Conservation (phyloP, 768 basidiomycete species). For the Boletus edulis region DNA sequence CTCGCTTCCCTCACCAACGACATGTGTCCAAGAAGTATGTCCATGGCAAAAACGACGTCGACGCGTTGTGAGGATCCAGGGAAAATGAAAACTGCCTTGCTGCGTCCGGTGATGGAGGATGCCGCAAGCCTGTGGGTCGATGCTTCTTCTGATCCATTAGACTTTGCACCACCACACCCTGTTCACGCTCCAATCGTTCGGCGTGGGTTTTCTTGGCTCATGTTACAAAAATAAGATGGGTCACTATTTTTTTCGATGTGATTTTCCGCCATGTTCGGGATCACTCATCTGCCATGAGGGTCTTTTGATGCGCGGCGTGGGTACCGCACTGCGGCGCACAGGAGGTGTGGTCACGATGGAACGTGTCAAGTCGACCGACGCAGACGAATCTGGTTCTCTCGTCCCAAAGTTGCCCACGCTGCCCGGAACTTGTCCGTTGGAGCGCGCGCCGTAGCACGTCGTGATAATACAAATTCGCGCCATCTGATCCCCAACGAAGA, state of each 20-base stretch:
- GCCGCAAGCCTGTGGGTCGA: neutral
- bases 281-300: neutral
- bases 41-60: neutral
- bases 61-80: neutral
- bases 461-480: conserved; percentile 4
- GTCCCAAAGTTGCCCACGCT: neutral
- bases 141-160: conserved; percentile 5
- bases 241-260: neutral
- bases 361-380: conserved; percentile 21
- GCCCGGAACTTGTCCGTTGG: conserved; percentile 11
- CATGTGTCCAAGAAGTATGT: neutral
- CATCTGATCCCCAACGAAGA: neutral
- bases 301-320: neutral
- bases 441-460: neutral
- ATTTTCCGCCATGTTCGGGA: no score
- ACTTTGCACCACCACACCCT: neutral
- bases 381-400: neutral
- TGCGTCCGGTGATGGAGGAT: neutral
- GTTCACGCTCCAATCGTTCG: neutral
- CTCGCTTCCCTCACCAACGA: neutral
- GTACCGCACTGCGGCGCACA: conserved; percentile 4
- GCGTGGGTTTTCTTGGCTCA: conserved; percentile 1
- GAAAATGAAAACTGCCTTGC: neutral
- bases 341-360: neutral
- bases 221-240: no score